A percentile compares a stretch with the other conserved stretches of the same genome.
Evolutionary conservation across 78 protist species (phyloP).

Genomic region (Dictyostelium discoideum): DNA sequence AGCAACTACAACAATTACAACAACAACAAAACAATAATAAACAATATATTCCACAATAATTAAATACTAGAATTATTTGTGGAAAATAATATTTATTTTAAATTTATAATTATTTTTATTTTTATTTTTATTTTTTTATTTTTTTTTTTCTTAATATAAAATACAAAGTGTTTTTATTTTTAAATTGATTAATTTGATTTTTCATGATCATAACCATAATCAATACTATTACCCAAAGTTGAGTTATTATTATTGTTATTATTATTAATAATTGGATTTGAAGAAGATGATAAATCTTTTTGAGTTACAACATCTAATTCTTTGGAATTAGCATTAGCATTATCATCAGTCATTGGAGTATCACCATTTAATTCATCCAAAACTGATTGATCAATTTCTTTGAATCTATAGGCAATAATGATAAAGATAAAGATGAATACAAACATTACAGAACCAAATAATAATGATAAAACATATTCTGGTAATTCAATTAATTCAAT

Average conservation of each 20-base stretch:
- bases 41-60: background rate
- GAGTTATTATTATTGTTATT: background rate
- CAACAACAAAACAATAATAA: background rate
- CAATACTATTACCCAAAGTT: background rate
- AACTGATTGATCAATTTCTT: background rate
- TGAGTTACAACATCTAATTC: background rate
- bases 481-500: conserved; percentile 9
- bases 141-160: background rate
- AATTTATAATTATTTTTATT: background rate
- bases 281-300: background rate
- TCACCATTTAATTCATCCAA: conserved; percentile 13
- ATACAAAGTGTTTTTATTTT: background rate
- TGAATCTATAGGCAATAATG: background rate
- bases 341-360: background rate
- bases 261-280: background rate
- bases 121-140: background rate
- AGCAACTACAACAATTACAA: background rate
- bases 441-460: conserved; percentile 4
- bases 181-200: background rate
- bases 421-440: background rate
- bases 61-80: too few species aligned
- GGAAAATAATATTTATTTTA: background rate
- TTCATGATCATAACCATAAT: background rate
- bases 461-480: background rate
- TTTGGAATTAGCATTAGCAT: background rate